Conservation (phyloP, 2,329 filamentous ascomycete species). For the Acarospora socialis region DNA sequence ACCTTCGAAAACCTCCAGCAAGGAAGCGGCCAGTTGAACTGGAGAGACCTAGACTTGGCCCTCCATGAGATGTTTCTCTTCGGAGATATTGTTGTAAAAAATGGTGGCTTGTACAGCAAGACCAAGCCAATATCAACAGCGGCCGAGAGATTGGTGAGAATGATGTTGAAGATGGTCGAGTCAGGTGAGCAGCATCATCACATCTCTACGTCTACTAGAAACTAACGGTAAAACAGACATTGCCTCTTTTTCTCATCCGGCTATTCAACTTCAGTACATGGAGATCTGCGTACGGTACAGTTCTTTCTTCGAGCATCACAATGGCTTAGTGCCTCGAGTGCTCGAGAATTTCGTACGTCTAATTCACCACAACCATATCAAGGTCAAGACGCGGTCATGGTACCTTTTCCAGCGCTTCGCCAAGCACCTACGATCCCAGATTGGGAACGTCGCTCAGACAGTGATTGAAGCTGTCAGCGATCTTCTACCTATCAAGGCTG, state of each 20-base stretch:
- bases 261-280: constrained; percentile 93
- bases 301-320: constrained; percentile 77
- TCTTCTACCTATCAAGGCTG: constrained; percentile 77
- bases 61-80: constrained; percentile 93
- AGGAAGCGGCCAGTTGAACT: constrained; percentile 63
- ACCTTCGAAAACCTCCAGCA: constrained; percentile 73
- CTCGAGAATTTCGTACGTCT: constrained; percentile 84
- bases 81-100: constrained; percentile 81
- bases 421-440: constrained; percentile 68
- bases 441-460: constrained; percentile 80
- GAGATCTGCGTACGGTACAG: constrained; percentile 94
- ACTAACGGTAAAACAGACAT: constrained; percentile 45
- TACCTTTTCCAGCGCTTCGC: constrained; percentile 91
- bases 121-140: constrained; percentile 66
- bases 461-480: constrained; percentile 84
- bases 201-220: constrained; percentile 3
- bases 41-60: constrained; percentile 88
- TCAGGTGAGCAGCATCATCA: constrained; percentile 71
- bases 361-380: constrained; percentile 74
- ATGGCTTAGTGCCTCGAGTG: constrained; percentile 67
- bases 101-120: constrained; percentile 75
- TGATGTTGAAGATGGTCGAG: constrained; percentile 94
- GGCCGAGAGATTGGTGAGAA: constrained; percentile 66
- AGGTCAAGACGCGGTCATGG: constrained; percentile 85
- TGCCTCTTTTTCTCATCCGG: constrained; percentile 73